These are phyloP conservation scores for Knufia fluminis DNA, from an alignment of 2,329 filamentous ascomycete species.

Conservation along the genomic window DNA sequence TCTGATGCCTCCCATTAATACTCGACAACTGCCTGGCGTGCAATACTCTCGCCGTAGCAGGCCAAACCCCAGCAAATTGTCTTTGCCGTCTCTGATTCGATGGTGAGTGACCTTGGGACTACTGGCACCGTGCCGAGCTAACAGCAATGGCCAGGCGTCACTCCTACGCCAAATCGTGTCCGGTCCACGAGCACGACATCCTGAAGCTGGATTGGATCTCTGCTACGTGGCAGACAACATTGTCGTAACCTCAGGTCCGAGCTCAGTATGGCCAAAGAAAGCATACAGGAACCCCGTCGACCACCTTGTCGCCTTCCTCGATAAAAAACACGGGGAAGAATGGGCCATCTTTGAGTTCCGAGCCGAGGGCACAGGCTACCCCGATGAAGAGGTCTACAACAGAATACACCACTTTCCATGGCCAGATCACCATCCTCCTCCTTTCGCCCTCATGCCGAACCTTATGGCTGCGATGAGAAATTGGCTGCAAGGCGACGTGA, in stretches of 20 bases:
- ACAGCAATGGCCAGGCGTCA: conserved; percentile 45
- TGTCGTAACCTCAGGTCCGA: conserved; percentile 73
- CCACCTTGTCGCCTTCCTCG: conserved; percentile 76
- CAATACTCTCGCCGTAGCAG: neutral
- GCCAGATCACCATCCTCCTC: conserved; percentile 94
- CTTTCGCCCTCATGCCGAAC: conserved; percentile 77
- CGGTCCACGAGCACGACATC: conserved; percentile 70
- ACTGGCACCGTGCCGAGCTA: neutral
- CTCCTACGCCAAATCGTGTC: conserved; percentile 86
- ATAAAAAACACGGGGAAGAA: conserved; percentile 68
- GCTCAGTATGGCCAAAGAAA: conserved; percentile 76
- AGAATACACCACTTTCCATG: conserved; percentile 87
- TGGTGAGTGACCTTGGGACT: neutral
- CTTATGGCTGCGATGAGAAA: conserved; percentile 89
- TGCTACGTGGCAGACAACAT: conserved; percentile 89
- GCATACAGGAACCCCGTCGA: conserved; percentile 92
- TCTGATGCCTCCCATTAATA: neutral
- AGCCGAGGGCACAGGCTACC: conserved; percentile 91
- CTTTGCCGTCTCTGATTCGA: neutral
- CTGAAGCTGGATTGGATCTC: conserved; percentile 81
- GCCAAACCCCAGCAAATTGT: neutral
- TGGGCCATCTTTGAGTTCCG: conserved; percentile 99
- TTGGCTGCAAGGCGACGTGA: conserved; percentile 54
- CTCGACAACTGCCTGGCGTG: neutral
- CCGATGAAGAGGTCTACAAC: conserved; percentile 76